phyloP scores from a whole-genome alignment of 768 basidiomycete genomes.

The Thelephora ganbajun region DNA sequence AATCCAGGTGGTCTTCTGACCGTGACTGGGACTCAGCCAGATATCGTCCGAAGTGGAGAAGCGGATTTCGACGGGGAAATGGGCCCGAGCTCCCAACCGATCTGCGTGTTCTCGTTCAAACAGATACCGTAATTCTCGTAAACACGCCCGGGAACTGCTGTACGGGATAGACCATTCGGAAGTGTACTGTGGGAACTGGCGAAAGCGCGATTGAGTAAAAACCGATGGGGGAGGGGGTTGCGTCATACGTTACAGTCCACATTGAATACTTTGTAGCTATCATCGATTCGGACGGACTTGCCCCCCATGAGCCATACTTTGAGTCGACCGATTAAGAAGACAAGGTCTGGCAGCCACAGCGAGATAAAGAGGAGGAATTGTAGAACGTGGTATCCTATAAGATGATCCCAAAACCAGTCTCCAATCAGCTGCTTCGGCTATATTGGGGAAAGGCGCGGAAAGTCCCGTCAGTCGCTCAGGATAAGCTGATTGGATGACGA shows the following conservation, averaged over 20 bases:
- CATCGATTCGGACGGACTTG: constrained; percentile 50
- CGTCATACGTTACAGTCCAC: constrained; percentile 76
- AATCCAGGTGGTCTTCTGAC: constrained; percentile 77
- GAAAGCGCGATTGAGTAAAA: constrained; percentile 1
- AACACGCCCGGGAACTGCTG: constrained; percentile 45
- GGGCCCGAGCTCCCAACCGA: constrained; percentile 66
- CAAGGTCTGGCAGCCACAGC: constrained; percentile 47
- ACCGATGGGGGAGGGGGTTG: not conserved
- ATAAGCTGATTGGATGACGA: constrained; percentile 3
- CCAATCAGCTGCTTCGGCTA: constrained; percentile 39
- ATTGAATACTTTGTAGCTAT: constrained; percentile 79
- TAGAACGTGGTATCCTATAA: constrained; percentile 69
- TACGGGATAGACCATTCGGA: constrained; percentile 92
- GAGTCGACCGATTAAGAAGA: constrained; percentile 47
- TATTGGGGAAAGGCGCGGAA: not conserved
- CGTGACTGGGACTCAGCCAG: constrained; percentile 84
- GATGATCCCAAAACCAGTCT: constrained; percentile 55
- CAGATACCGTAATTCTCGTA: constrained; percentile 62
- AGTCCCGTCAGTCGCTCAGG: not conserved
- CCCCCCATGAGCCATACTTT: constrained; percentile 53
- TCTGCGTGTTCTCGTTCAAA: constrained; percentile 50
- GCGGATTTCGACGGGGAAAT: constrained; percentile 88
- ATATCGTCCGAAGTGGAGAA: constrained; percentile 84
- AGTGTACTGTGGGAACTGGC: constrained; percentile 81
- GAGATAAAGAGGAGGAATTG: constrained; percentile 76